Conservation (phyloP, 176 grass and related monocot genomes). For the Oryza nivara region DNA sequence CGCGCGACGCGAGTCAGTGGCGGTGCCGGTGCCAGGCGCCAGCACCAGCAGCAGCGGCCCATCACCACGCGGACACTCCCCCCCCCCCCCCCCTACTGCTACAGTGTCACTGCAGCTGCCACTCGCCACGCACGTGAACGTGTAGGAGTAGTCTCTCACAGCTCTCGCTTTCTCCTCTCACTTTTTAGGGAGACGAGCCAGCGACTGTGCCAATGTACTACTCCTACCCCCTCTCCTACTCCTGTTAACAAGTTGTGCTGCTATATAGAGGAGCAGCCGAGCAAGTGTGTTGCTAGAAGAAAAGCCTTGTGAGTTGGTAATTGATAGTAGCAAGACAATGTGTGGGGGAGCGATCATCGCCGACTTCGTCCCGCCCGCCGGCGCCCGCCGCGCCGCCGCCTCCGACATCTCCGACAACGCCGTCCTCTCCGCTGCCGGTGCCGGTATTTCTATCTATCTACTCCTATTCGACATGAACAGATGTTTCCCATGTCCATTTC, state of each 20-base stretch:
- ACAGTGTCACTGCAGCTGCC: too few species aligned
- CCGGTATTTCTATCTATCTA: not conserved
- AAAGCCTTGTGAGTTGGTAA: too few species aligned
- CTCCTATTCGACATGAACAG: not conserved
- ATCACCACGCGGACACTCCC: too few species aligned
- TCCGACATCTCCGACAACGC: not conserved
- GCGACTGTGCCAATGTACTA: too few species aligned
- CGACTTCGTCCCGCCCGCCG: slow-evolving; percentile 31
- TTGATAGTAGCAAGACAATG: slow-evolving; percentile 14
- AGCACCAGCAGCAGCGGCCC: too few species aligned
- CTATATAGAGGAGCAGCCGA: too few species aligned
- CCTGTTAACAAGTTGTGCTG: too few species aligned
- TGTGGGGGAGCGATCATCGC: slow-evolving; percentile 56
- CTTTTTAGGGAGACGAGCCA: not conserved
- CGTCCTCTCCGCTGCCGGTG: slow-evolving; percentile 24
- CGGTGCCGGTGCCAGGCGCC: too few species aligned
- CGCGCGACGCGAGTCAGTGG: too few species aligned
- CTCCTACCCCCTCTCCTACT: too few species aligned
- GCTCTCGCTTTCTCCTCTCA: not conserved
- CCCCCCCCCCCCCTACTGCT: too few species aligned
- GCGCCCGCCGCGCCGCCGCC: not conserved
- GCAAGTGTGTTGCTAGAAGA: too few species aligned
- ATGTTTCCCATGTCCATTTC: not conserved
- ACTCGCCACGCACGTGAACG: not conserved
- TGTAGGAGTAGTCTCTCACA: not conserved